phyloP scores from a whole-genome alignment of 192 early-diverging fungal species.

The Podila epicladia region DNA sequence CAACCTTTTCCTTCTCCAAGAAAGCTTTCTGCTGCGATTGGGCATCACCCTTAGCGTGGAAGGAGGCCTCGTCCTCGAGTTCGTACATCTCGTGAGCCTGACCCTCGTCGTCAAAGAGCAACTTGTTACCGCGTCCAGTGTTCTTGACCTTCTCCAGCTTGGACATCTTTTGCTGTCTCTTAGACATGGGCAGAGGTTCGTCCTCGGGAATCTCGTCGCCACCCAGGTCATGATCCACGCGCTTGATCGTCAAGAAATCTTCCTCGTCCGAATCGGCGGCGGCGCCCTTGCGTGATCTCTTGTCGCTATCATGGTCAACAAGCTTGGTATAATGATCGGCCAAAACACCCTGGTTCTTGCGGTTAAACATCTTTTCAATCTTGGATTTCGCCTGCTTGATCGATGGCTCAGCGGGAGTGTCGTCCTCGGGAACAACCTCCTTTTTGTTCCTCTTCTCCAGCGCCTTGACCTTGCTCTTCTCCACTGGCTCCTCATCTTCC shows the following conservation, averaged over 20 bases:
- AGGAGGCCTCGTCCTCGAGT: slow-evolving; percentile 83
- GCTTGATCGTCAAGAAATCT: slow-evolving; percentile 87
- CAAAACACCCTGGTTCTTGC: slow-evolving; percentile 91
- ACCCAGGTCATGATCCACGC: slow-evolving; percentile 83
- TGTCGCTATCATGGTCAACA: slow-evolving; percentile 70
- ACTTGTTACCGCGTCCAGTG: slow-evolving; percentile 71
- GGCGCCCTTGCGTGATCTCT: slow-evolving; percentile 12
- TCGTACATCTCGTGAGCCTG: slow-evolving; percentile 78
- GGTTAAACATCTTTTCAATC: slow-evolving; percentile 92
- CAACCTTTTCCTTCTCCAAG: slow-evolving; percentile 70
- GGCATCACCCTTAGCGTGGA: slow-evolving; percentile 79
- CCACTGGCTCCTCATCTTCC: slow-evolving; percentile 43
- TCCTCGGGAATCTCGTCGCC: slow-evolving; percentile 55
- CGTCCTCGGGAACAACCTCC: slow-evolving; percentile 29
- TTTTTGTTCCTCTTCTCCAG: slow-evolving; percentile 52
- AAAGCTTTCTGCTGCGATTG: slow-evolving; percentile 71
- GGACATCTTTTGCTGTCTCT: slow-evolving; percentile 60
- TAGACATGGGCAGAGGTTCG: slow-evolving; percentile 46
- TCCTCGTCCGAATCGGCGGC: slow-evolving; percentile 68
- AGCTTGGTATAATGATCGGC: slow-evolving; percentile 92
- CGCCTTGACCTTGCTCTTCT: slow-evolving; percentile 25
- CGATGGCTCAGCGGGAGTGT: not conserved
- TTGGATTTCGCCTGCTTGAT: slow-evolving; percentile 71
- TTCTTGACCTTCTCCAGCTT: slow-evolving; percentile 81
- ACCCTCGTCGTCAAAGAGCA: slow-evolving; percentile 97